Evolutionary conservation across 495 filamentous ascomycete genomes (phyloP), one percentile per base, ranked within the genome.

Genomic region (Penicillium paxilli): DNA sequence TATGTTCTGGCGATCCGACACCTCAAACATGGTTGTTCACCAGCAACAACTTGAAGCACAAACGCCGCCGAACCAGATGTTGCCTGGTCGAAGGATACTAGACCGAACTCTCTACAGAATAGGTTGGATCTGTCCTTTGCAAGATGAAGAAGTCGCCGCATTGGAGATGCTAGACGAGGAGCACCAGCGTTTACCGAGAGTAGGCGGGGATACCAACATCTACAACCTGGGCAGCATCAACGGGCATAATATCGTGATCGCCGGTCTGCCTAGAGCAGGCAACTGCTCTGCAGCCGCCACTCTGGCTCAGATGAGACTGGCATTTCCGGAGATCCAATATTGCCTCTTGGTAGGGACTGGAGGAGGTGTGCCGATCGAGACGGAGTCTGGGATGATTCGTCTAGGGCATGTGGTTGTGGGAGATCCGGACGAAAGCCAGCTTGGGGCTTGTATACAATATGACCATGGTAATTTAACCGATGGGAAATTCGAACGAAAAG

Each of bases 231-330:
- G 69, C 22, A 65, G 59, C 19, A 72, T 72, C 30, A 52, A 44
- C 20, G 59, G 48, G 9, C 65, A 73, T 57, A 72, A 71, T 44
- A 58, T 72, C 16, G 67, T 71, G 7, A 70, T 73, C 24, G 69
- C 59, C 10, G 51, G 67, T 12, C 52, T 69, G 14, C 57, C 21
- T 4, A 19, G 40, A 20, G 23, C 44, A 11, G 66, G 64, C 10
- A 69, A 60, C 23, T 49, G 12, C 47, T 5, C 49, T n/a, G 66
- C 66, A 21, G 62, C 25, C 62, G 60, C 51, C 1, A 61, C 63
- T 23, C 53, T 56, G 10, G 60, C 56, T 16, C 58, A 67, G 44
- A 62, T 69, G 66, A 47, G 52, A 28, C 52, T 38, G 24, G 64
- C 58, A 23, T 68, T 62, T 41, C 57, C 54, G 48, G 50, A 54